Base-by-base conservation (phyloP, 2,329 filamentous ascomycete genomes). In the Trichoderma endophyticum region DNA sequence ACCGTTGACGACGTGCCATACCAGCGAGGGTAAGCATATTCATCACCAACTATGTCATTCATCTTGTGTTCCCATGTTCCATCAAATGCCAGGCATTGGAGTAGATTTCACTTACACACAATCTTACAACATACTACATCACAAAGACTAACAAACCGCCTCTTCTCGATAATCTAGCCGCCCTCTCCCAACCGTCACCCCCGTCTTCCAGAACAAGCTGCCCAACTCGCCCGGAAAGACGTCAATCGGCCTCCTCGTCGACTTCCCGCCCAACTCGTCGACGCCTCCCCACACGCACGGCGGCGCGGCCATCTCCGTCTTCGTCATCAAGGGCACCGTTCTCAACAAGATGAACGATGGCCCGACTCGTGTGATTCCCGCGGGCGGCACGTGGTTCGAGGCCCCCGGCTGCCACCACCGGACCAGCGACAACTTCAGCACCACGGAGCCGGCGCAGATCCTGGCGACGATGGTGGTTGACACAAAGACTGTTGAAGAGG, bases 321-420 rank as follows among this genome's bases (percentile, higher is more conserved):
- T 64, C 21, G 73, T 75, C n/a, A 67, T 75, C 57, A 64, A 74
- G 28, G 76, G 76, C 32, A 61, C 70, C 9, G 54, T 77, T 12
- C 71, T 77, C 24, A 77, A 76, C 75, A 75, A 76, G 71, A 77
- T 77, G 76, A 75, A 76, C 54, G 66, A 74, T 56, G 71, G 71
- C 18, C 73, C 74, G 6, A 73, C 76, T 3, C 60, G 68, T 24
- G 73, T 77, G 9, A 75, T 75, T 43, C 65, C 57, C 26, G 67
- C 73, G 12, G 76, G 76, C 6, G 76, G 75, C 12, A 74, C 71
- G 51, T 76, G 73, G 69, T 76, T 72, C 65, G 76, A 77, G 71
- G 73, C 73, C 30, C 75, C 76, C 2, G 75, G 75, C 14, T 77
- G 76, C 68, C 76, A 75, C 43, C 76, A 77, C 71, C 72, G 36